Evolutionary conservation across 208 protist genomes (phyloP).

Genomic region (Herpetomonas muscarum): DNA sequence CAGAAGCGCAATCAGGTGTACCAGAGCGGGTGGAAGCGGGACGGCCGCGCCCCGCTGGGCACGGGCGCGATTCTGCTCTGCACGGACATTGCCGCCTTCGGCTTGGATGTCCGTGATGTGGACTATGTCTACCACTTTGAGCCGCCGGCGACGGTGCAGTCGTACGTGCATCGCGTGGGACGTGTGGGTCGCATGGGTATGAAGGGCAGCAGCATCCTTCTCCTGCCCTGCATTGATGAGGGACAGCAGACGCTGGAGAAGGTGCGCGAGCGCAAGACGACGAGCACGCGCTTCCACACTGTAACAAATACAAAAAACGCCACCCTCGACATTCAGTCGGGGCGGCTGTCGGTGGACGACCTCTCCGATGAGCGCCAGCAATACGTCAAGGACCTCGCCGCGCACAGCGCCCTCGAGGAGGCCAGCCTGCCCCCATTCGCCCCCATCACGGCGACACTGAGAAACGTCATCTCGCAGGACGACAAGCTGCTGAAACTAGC

Average conservation of each 20-base stretch:
- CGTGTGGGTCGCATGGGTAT: conserved; percentile 88
- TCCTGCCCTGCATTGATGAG: conserved; percentile 55
- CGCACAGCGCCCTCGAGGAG: conserved; percentile 46
- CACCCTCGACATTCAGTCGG: conserved; percentile 46
- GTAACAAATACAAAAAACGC: conserved; percentile 70
- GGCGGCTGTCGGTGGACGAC: conserved; percentile 22
- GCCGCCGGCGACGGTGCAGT: conserved; percentile 62
- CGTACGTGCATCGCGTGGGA: conserved; percentile 90
- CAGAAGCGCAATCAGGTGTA: conserved; percentile 82
- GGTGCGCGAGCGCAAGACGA: conserved; percentile 61
- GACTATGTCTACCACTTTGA: conserved; percentile 93
- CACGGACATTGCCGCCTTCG: conserved; percentile 87
- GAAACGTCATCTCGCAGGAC: conserved; percentile 66
- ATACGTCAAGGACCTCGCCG: conserved; percentile 55
- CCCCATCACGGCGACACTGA: conserved; percentile 70
- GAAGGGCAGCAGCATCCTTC: conserved; percentile 77
- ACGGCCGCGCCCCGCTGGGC: conserved; percentile 49
- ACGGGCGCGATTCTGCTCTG: conserved; percentile 83
- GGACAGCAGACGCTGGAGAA: conserved; percentile 14
- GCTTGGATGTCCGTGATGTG: conserved; percentile 89
- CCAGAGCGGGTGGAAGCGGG: conserved; percentile 73
- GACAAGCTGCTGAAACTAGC: conserved; percentile 52
- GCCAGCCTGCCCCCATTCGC: conserved; percentile 71
- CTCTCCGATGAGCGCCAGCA: conserved; percentile 26
- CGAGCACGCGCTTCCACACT: conserved; percentile 64